Percentiles rank a stretch among this genome's conserved stretches.
Evolutionary conservation across 306 rosid species (phyloP).

Genomic region (Ceratonia siliqua): DNA sequence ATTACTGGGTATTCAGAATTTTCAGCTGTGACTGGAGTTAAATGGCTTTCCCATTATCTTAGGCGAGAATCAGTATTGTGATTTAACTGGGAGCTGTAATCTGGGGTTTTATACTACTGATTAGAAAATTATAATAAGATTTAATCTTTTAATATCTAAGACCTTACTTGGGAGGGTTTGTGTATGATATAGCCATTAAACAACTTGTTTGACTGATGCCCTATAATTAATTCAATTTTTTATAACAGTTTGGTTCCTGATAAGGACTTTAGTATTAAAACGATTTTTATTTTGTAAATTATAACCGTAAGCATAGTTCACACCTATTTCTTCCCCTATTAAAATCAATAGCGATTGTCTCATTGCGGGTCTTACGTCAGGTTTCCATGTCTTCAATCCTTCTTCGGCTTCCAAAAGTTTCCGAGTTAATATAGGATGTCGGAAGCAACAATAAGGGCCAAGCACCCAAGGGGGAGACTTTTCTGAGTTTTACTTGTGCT

Average conservation of each 20-base stretch:
- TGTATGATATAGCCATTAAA: constrained; percentile 50
- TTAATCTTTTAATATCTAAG: constrained; percentile 33
- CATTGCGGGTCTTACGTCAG: constrained; percentile 49
- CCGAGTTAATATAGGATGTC: constrained; percentile 32
- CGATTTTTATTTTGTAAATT: constrained; percentile 46
- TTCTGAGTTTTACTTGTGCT: constrained; percentile 41
- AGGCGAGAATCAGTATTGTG: constrained; percentile 35
- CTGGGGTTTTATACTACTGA: constrained; percentile 33
- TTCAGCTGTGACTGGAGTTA: constrained; percentile 27
- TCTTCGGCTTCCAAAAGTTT: constrained; percentile 30
- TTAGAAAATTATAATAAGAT: constrained; percentile 38
- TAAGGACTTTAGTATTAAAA: constrained; percentile 51
- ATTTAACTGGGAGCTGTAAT: constrained; percentile 31
- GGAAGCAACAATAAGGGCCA: constrained; percentile 42
- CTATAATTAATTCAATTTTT: constrained; percentile 43
- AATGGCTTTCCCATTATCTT: constrained; percentile 37
- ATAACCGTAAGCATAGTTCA: constrained; percentile 8
- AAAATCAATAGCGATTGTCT: constrained; percentile 44
- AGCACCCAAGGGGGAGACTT: constrained; percentile 41
- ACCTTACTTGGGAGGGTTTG: constrained; percentile 49
- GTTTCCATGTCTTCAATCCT: constrained; percentile 37
- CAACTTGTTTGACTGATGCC: constrained; percentile 61
- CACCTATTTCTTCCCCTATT: constrained; percentile 32
- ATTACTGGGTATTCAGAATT: constrained; percentile 28
- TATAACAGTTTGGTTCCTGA: constrained; percentile 44